Percentiles rank a stretch among this genome's conserved stretches.
Conservation (phyloP, 257 asterid genomes). For the Solanum microdontum region DNA sequence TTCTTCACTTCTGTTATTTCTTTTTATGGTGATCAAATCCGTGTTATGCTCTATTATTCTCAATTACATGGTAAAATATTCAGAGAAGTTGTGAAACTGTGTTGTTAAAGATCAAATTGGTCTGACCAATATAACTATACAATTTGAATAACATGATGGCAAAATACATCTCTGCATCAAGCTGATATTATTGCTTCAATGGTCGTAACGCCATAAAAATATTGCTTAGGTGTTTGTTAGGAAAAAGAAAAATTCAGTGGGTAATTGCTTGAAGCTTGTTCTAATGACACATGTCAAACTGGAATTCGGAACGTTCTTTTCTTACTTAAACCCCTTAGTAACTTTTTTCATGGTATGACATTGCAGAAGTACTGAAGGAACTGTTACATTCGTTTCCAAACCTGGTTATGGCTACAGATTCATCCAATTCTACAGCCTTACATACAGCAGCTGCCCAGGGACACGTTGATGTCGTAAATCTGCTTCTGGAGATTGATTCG, state of each 20-base stretch:
- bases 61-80: not conserved
- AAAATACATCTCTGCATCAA: not conserved
- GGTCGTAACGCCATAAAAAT: not conserved
- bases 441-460: constrained; percentile 99
- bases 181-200: not conserved
- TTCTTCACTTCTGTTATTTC: not conserved
- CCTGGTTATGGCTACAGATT: constrained; percentile 77
- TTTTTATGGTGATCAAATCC: not conserved
- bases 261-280: not conserved
- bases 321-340: not conserved
- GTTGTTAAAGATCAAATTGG: not conserved
- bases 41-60: not conserved
- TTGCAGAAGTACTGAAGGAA: constrained; percentile 76
- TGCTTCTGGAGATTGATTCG: constrained; percentile 64
- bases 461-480: constrained; percentile 55
- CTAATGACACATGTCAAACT: not conserved
- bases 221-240: not conserved
- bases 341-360: not conserved
- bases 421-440: constrained; percentile 73
- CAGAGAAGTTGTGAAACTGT: not conserved
- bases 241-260: not conserved
- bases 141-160: not conserved
- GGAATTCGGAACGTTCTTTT: not conserved
- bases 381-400: constrained; percentile 56
- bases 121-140: not conserved